Evolutionary conservation across 2,329 filamentous ascomycete genomes (phyloP).

Genomic region (Uncinocarpus reesii): DNA sequence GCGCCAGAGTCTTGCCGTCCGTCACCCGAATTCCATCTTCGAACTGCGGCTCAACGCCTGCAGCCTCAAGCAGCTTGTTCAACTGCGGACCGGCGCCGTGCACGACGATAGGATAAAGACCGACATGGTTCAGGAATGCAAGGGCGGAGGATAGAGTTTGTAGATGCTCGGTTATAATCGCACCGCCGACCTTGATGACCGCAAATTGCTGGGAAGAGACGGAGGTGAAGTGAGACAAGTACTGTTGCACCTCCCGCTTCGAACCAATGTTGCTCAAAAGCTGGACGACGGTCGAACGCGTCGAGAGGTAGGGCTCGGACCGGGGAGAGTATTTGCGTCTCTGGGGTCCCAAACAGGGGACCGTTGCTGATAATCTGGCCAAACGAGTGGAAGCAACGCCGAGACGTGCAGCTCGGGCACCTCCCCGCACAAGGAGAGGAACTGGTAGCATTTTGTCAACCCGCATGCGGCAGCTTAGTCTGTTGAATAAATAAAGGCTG

Average conservation of each 20-base stretch:
- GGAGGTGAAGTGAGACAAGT: conserved; percentile 92
- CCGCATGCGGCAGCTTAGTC: conserved; percentile 13
- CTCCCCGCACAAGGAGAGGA: conserved; percentile 38
- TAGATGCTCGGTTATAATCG: conserved; percentile 87
- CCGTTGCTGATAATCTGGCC: conserved; percentile 4
- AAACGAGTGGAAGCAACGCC: conserved; percentile 8
- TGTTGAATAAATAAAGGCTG: conserved; percentile 1
- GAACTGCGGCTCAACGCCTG: conserved; percentile 88
- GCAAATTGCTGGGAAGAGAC: conserved; percentile 95
- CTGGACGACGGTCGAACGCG: conserved; percentile 73
- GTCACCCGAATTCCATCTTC: conserved; percentile 94
- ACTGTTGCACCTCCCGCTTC: conserved; percentile 93
- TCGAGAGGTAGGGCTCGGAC: conserved; percentile 47
- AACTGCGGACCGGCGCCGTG: conserved; percentile 93
- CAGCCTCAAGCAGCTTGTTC: conserved; percentile 79
- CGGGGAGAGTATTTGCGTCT: conserved; percentile 38
- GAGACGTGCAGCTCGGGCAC: conserved; percentile 18
- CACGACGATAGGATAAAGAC: conserved; percentile 87
- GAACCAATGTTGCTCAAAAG: conserved; percentile 91
- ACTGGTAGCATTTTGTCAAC: conserved; percentile 31
- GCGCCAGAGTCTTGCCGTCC: conserved; percentile 83
- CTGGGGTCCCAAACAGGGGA: conserved; percentile 28
- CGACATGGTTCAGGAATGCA: conserved; percentile 87
- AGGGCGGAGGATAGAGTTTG: conserved; percentile 83
- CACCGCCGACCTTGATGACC: conserved; percentile 95